A percentile compares a stretch with the other conserved stretches of the same genome.
Conservation (phyloP, 148 eudicot genomes). For the Nepenthes gracilis region DNA sequence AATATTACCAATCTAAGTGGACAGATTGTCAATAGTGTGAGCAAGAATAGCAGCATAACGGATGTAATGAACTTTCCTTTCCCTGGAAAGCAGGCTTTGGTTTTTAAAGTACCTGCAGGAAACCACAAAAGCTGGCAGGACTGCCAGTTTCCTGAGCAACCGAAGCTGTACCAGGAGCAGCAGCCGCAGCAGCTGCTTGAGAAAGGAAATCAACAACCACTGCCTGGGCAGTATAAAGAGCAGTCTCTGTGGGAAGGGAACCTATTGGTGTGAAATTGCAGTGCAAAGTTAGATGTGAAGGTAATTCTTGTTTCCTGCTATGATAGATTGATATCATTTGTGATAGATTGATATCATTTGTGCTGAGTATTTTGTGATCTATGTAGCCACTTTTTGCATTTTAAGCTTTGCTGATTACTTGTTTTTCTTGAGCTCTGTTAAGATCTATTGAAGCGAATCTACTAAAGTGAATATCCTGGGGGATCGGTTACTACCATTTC, state of each 20-base stretch:
- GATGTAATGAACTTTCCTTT: slow-evolving; percentile 60
- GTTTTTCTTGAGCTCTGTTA: too few relatives aligned
- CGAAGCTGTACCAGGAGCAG: slow-evolving; percentile 25
- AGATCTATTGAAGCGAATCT: too few relatives aligned
- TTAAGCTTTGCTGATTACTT: too few relatives aligned
- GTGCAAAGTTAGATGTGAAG: slow-evolving; percentile 20
- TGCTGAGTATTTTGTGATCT: too few relatives aligned
- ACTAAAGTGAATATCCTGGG: neutral
- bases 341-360: too few relatives aligned
- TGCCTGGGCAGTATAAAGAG: slow-evolving; percentile 59
- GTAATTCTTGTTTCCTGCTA: neutral
- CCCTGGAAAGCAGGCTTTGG: slow-evolving; percentile 70
- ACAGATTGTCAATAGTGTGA: slow-evolving; percentile 19
- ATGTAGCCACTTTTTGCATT: too few relatives aligned
- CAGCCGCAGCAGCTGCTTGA: slow-evolving; percentile 41
- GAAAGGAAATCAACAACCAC: slow-evolving; percentile 12
- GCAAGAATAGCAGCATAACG: slow-evolving; percentile 25
- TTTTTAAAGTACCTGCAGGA: slow-evolving; percentile 24
- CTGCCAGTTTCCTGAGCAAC: slow-evolving; percentile 28
- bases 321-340: too few relatives aligned
- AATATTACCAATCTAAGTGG: slow-evolving; percentile 28
- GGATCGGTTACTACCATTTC: slow-evolving; percentile 41
- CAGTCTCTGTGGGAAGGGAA: slow-evolving; percentile 60
- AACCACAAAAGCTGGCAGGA: slow-evolving; percentile 40
- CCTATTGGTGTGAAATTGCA: slow-evolving; percentile 59